A percentile compares a stretch with the other conserved stretches of the same genome.
Evolutionary conservation across 1,284 basidiomycete genomes (phyloP).

Genomic region (Malassezia japonica): DNA sequence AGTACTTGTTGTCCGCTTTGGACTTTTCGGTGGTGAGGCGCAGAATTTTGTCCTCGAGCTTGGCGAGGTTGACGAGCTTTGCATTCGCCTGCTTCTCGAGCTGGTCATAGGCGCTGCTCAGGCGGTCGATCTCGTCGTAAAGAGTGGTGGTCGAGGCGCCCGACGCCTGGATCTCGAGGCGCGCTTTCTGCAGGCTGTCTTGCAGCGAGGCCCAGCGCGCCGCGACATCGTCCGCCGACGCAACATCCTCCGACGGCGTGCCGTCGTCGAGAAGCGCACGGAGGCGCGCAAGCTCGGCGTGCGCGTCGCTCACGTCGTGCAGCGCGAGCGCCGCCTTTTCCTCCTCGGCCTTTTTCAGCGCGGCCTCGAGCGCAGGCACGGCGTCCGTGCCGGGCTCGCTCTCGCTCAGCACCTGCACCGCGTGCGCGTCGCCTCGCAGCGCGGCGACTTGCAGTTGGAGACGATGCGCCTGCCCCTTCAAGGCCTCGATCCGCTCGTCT

Average conservation of each 20-base stretch:
- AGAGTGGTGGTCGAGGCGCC: slow-evolving; percentile 38
- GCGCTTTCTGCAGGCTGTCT: slow-evolving; percentile 13
- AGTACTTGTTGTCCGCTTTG: slow-evolving; percentile 91
- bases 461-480: slow-evolving; percentile 67
- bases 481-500: slow-evolving; percentile 64
- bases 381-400: slow-evolving; percentile 9
- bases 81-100: slow-evolving; percentile 70
- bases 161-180: slow-evolving; percentile 23
- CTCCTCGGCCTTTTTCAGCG: neutral
- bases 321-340: neutral
- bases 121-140: slow-evolving; percentile 73
- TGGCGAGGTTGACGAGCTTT: slow-evolving; percentile 71
- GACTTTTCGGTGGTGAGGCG: slow-evolving; percentile 57
- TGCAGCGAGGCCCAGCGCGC: slow-evolving; percentile 1
- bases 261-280: neutral
- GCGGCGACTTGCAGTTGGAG: slow-evolving; percentile 70
- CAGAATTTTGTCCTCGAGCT: slow-evolving; percentile 65
- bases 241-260: neutral
- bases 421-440: slow-evolving; percentile 55
- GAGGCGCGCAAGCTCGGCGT: neutral
- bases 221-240: neutral
- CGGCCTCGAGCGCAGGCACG: slow-evolving; percentile 1
- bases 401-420: slow-evolving; percentile 10
- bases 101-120: slow-evolving; percentile 78
- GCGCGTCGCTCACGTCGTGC: neutral